Evolutionary conservation across 192 early-diverging fungal species (phyloP).

Genomic region (Cetraspora pellucida): DNA sequence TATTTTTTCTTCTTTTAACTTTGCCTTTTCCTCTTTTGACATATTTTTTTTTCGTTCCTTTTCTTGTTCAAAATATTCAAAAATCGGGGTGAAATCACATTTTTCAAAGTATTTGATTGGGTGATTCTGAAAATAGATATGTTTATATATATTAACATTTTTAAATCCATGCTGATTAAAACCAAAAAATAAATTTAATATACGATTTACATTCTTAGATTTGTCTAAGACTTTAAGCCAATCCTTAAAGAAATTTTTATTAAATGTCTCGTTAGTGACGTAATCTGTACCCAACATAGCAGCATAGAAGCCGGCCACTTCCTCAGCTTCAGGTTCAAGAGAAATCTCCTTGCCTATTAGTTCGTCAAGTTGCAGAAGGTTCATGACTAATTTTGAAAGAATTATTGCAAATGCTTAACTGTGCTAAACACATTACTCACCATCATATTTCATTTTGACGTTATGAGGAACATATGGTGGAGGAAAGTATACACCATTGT

Average conservation of each 20-base stretch:
- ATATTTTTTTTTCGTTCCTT: constrained; percentile 81
- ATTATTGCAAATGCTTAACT: too few relatives aligned
- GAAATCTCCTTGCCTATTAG: constrained; percentile 49
- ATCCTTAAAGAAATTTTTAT: constrained; percentile 92
- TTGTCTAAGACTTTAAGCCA: constrained; percentile 70
- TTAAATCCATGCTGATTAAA: neutral
- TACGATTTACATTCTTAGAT: constrained; percentile 56
- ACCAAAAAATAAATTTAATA: constrained; percentile 21
- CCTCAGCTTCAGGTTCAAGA: constrained; percentile 81
- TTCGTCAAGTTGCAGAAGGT: too few relatives aligned
- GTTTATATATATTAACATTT: neutral
- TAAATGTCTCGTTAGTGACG: constrained; percentile 80
- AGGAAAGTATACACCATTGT: constrained; percentile 89
- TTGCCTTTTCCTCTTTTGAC: constrained; percentile 90
- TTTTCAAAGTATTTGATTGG: constrained; percentile 75
- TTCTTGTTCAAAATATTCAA: constrained; percentile 71
- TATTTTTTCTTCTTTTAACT: constrained; percentile 70
- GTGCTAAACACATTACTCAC: constrained; percentile 39
- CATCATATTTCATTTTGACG: constrained; percentile 85
- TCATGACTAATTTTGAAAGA: too few relatives aligned
- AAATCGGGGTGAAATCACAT: constrained; percentile 90
- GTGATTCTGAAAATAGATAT: constrained; percentile 49
- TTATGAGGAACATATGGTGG: constrained; percentile 90
- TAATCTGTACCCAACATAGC: constrained; percentile 82
- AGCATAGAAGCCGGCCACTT: constrained; percentile 95